These are phyloP conservation scores for Colletotrichum gloeosporioides DNA, from an alignment of 2,329 filamentous ascomycete genomes.

Conservation along the genomic window DNA sequence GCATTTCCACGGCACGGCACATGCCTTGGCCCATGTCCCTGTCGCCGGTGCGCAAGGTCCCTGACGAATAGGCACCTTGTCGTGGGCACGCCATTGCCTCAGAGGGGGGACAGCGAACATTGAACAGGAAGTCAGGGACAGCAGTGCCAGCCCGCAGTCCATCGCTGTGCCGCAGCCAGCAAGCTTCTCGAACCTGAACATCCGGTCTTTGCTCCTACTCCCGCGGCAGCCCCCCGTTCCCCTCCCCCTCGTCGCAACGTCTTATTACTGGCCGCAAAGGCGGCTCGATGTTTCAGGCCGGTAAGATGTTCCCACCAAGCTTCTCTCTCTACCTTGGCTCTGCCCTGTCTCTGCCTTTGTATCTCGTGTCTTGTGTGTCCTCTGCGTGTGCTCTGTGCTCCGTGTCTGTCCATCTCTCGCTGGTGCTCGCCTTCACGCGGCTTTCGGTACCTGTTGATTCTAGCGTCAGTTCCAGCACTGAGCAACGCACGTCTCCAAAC, in stretches of 20 bases:
- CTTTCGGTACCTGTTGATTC: neutral
- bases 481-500: neutral
- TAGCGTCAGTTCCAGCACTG: neutral
- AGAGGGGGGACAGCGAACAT: neutral
- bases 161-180: neutral
- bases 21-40: slow-evolving; percentile 1
- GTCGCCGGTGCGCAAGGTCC: neutral
- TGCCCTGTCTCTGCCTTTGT: neutral
- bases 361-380: neutral
- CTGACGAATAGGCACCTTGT: neutral
- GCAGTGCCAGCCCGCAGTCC: neutral
- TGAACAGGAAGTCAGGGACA: neutral
- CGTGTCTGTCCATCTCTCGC: neutral
- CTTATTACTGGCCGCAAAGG: neutral
- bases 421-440: neutral
- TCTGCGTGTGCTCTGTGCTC: neutral
- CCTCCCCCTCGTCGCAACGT: neutral
- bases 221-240: neutral
- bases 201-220: slow-evolving; percentile 9
- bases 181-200: slow-evolving; percentile 15
- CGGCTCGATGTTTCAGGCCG: slow-evolving; percentile 19
- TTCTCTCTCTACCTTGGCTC: neutral
- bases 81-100: neutral
- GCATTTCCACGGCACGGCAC: slow-evolving; percentile 8
- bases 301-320: slow-evolving; percentile 22